phyloP scores from a whole-genome alignment of 176 grass and related monocot species.

The Triticum aestivum region IWGSC_CS_RefSeq_v2.1 NC_057807.1:24605360-24605859 shows the following conservation, averaged over 20 bases:
- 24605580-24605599: background rate
- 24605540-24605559: too few relatives aligned
- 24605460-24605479: too few relatives aligned
- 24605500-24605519: too few relatives aligned
- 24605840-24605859: background rate
- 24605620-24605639: background rate
- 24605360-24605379: too few relatives aligned
- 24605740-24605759: background rate
- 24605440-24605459: too few relatives aligned
- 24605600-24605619: background rate
- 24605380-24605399: too few relatives aligned
- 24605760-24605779: background rate
- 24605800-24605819: background rate
- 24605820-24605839: background rate
- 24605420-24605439: too few relatives aligned
- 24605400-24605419: too few relatives aligned
- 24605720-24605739: background rate
- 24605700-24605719: background rate
- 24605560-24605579: too few relatives aligned
- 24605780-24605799: background rate
- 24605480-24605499: too few relatives aligned
- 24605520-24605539: too few relatives aligned
- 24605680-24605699: slow-evolving; percentile 15
- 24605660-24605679: background rate
- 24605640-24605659: background rate